Percentiles rank a stretch among this genome's conserved stretches.
Evolutionary conservation across 208 protist genomes (phyloP).

Genomic region (Trypanosoma conorhini): DNA sequence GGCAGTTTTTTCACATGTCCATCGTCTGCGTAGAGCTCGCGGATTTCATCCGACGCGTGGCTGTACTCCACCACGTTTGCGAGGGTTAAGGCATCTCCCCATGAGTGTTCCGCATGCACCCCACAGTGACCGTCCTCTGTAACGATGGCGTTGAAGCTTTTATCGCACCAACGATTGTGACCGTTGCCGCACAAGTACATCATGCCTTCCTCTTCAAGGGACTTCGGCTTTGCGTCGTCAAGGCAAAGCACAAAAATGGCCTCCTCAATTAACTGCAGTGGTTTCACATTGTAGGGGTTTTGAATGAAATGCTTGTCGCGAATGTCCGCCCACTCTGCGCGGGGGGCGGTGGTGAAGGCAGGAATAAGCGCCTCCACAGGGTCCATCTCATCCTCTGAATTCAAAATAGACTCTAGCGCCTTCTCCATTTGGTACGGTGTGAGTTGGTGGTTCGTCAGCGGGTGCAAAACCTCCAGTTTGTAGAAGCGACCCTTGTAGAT

Average conservation of each 20-base stretch:
- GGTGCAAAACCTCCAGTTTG: slow-evolving; percentile 51
- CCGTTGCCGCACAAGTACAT: slow-evolving; percentile 72
- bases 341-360: slow-evolving; percentile 63
- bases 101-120: slow-evolving; percentile 82
- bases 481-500: slow-evolving; percentile 73
- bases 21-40: slow-evolving; percentile 47
- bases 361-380: slow-evolving; percentile 63
- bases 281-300: slow-evolving; percentile 63
- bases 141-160: slow-evolving; percentile 81
- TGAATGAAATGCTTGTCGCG: slow-evolving; percentile 65
- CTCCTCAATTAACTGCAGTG: slow-evolving; percentile 70
- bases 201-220: slow-evolving; percentile 19
- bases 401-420: slow-evolving; percentile 46
- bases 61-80: slow-evolving; percentile 57
- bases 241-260: slow-evolving; percentile 81
- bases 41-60: slow-evolving; percentile 46
- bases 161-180: slow-evolving; percentile 77
- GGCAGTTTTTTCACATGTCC: slow-evolving; percentile 45
- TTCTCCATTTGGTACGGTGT: slow-evolving; percentile 60
- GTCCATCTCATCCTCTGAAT: slow-evolving; percentile 43
- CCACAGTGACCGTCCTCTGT: slow-evolving; percentile 52
- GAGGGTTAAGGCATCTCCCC: slow-evolving; percentile 72
- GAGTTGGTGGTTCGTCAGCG: slow-evolving; percentile 43
- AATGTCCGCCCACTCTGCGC: slow-evolving; percentile 75
- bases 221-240: slow-evolving; percentile 39